Conservation (phyloP, 345 rosid species). For the Lagerstroemia speciosa region DNA sequence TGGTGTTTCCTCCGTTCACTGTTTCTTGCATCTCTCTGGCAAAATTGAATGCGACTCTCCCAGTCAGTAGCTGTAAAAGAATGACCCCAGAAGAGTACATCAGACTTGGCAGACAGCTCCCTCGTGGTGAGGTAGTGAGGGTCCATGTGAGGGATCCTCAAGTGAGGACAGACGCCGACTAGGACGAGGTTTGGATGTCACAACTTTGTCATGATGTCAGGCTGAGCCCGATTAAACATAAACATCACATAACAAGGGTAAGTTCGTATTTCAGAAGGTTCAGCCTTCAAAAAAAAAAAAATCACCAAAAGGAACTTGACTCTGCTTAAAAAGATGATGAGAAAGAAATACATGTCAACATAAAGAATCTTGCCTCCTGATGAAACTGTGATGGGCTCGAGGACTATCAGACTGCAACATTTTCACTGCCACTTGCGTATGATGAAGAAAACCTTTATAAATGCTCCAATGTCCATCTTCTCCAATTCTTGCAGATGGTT, state of each 20-base stretch:
- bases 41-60: slow-evolving; percentile 29
- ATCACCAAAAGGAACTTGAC: background rate
- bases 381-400: slow-evolving; percentile 17
- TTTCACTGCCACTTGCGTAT: slow-evolving; percentile 34
- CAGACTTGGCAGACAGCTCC: slow-evolving; percentile 69
- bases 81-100: slow-evolving; percentile 80
- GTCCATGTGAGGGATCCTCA: slow-evolving; percentile 39
- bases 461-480: slow-evolving; percentile 23
- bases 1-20: slow-evolving; percentile 4
- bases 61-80: slow-evolving; percentile 61
- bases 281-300: background rate
- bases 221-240: slow-evolving; percentile 37
- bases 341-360: no score
- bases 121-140: slow-evolving; percentile 51
- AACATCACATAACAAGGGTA: no score
- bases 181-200: slow-evolving; percentile 83
- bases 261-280: background rate
- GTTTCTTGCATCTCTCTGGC: slow-evolving; percentile 1
- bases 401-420: slow-evolving; percentile 18
- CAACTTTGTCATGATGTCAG: slow-evolving; percentile 60
- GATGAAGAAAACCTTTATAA: slow-evolving; percentile 27
- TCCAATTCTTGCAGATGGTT: slow-evolving; percentile 22
- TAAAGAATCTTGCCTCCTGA: slow-evolving; percentile 22
- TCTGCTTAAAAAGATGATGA: no score
- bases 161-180: slow-evolving; percentile 42